phyloP scores from a whole-genome alignment of 129 eudicot species.

The Cynara cardunculus region DNA sequence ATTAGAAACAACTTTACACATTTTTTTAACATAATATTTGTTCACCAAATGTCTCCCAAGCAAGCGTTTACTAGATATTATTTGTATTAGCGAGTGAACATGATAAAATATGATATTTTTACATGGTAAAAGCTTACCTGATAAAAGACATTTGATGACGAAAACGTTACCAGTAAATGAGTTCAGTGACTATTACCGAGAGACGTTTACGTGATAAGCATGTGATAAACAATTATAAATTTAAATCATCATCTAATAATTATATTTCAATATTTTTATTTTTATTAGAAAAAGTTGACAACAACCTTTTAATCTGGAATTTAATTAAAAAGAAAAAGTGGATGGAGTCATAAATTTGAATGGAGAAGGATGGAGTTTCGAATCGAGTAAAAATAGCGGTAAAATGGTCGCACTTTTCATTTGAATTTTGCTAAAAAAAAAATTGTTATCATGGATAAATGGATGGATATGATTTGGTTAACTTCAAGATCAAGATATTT shows the following conservation, averaged over 20 bases:
- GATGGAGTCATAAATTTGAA: neutral
- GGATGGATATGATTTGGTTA: constrained; percentile 1
- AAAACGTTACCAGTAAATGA: too few relatives aligned
- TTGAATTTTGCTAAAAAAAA: constrained; percentile 19
- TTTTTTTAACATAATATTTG: too few relatives aligned
- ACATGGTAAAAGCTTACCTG: too few relatives aligned
- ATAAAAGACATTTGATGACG: too few relatives aligned
- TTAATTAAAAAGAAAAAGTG: neutral
- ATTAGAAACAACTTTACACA: too few relatives aligned
- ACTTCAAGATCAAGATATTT: constrained; percentile 11
- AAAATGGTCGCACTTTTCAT: constrained; percentile 6
- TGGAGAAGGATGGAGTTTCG: neutral
- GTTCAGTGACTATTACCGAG: too few relatives aligned
- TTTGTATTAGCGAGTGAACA: too few relatives aligned
- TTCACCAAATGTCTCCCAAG: too few relatives aligned
- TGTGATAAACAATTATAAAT: too few relatives aligned
- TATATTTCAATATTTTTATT: neutral
- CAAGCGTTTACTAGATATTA: too few relatives aligned
- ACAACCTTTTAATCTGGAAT: constrained; percentile 11
- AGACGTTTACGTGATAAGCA: too few relatives aligned
- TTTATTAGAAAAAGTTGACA: neutral
- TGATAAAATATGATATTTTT: too few relatives aligned
- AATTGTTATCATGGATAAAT: neutral
- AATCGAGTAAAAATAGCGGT: constrained; percentile 30
- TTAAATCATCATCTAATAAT: neutral